Evolutionary conservation across 148 eudicot species (phyloP).

Genomic region (Nyssa sinensis): DNA sequence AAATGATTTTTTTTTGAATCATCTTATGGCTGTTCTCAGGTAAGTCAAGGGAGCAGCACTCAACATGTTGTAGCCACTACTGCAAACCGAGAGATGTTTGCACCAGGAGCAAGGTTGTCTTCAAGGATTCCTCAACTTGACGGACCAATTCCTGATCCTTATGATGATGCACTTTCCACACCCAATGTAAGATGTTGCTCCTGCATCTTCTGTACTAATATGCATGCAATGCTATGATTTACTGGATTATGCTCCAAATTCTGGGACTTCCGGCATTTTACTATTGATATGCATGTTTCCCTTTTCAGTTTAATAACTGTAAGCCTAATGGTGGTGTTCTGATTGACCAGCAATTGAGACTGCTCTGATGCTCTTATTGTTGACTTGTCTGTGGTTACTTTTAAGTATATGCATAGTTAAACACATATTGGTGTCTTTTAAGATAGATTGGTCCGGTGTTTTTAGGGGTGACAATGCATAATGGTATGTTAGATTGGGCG

Average conservation of each 20-base stretch:
- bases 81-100: conserved; percentile 17
- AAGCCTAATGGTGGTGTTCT: not conserved
- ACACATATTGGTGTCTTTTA: not conserved
- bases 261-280: too few relatives aligned
- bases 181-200: conserved; percentile 64
- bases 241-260: too few relatives aligned
- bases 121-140: conserved; percentile 75
- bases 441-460: not conserved
- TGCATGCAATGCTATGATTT: not conserved
- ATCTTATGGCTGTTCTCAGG: conserved; percentile 35
- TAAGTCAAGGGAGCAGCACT: conserved; percentile 33
- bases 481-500: not conserved
- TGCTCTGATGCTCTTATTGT: not conserved
- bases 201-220: not conserved
- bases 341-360: not conserved
- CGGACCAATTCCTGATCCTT: conserved; percentile 87
- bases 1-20: not conserved
- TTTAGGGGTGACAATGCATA: not conserved
- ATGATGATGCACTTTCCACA: conserved; percentile 86
- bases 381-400: not conserved
- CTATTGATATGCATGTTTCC: not conserved
- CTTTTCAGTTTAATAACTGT: not conserved
- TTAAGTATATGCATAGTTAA: too few relatives aligned
- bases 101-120: conserved; percentile 29
- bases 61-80: conserved; percentile 13